Percentiles rank a stretch among this genome's conserved stretches.
These are phyloP conservation scores for Sutorius australiensis DNA, from an alignment of 768 basidiomycete genomes.

Conservation along the genomic window DNA sequence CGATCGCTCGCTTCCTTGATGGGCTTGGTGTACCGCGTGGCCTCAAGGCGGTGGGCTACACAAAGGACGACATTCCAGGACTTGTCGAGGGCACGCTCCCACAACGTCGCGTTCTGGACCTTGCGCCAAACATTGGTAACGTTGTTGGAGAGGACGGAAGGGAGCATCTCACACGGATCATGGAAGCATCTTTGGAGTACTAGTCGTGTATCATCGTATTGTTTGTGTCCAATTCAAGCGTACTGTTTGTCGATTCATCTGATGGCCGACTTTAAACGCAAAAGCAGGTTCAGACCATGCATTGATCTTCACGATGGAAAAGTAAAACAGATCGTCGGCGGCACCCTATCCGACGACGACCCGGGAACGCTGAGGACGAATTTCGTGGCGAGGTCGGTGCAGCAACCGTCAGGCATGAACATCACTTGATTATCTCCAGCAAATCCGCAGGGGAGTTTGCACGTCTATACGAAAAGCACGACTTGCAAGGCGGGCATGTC, in stretches of 20 bases:
- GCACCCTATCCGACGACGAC: slow-evolving; percentile 72
- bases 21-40: slow-evolving; percentile 82
- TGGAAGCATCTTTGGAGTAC: slow-evolving; percentile 77
- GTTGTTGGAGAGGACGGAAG: slow-evolving; percentile 78
- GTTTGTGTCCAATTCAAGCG: slow-evolving; percentile 7
- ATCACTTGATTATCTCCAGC: slow-evolving; percentile 37
- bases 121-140: slow-evolving; percentile 88
- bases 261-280: slow-evolving; percentile 24
- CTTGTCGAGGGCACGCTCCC: slow-evolving; percentile 92
- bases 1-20: slow-evolving; percentile 86
- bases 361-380: slow-evolving; percentile 73
- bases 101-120: slow-evolving; percentile 85
- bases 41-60: slow-evolving; percentile 77
- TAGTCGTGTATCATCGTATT: slow-evolving; percentile 29
- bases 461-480: slow-evolving; percentile 63
- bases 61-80: slow-evolving; percentile 56
- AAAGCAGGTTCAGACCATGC: slow-evolving; percentile 79
- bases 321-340: slow-evolving; percentile 98
- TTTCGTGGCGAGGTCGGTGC: slow-evolving; percentile 74
- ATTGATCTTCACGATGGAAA: slow-evolving; percentile 95
- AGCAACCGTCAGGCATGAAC: background rate
- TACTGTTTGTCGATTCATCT: background rate
- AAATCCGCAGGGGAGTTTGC: slow-evolving; percentile 80
- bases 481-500: slow-evolving; percentile 85
- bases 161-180: slow-evolving; percentile 76